phyloP scores from a whole-genome alignment of 169 alveolate genomes.

The Cryptosporidium ryanae region DNA sequence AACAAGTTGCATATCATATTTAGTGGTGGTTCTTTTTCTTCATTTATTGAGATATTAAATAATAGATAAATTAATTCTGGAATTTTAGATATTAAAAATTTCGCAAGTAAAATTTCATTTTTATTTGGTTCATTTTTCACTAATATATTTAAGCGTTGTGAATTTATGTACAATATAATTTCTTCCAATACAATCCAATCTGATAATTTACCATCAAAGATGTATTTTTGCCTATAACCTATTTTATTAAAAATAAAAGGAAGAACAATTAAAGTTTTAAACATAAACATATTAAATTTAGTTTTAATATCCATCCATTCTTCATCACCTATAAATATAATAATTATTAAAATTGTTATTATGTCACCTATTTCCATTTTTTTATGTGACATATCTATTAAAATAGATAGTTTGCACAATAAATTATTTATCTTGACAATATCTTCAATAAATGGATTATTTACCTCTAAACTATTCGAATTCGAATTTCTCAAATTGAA shows the following conservation, averaged over 20 bases:
- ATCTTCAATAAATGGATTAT: not conserved
- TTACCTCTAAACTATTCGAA: not conserved
- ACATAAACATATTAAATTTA: not conserved
- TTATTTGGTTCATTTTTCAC: not conserved
- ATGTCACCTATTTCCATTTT: not conserved
- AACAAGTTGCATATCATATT: constrained; percentile 43
- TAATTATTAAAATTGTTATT: not conserved
- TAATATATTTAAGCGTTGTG: not conserved
- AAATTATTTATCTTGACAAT: too few species aligned
- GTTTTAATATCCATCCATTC: constrained; percentile 2
- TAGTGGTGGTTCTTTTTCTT: constrained; percentile 1
- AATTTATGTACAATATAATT: constrained; percentile 15
- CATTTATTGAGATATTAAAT: not conserved
- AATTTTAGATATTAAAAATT: constrained; percentile 32
- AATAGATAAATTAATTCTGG: constrained; percentile 40
- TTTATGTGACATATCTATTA: not conserved
- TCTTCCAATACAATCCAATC: constrained; percentile 31
- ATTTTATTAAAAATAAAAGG: constrained; percentile 23
- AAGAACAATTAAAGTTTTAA: constrained; percentile 11
- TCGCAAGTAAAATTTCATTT: constrained; percentile 30
- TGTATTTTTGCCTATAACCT: constrained; percentile 19
- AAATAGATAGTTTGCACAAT: not conserved
- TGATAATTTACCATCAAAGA: constrained; percentile 3
- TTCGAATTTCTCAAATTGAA: not conserved
- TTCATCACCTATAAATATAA: not conserved